Evolutionary conservation across 805 yeast genomes (phyloP).

Genomic region (Spathaspora boniae): DNA sequence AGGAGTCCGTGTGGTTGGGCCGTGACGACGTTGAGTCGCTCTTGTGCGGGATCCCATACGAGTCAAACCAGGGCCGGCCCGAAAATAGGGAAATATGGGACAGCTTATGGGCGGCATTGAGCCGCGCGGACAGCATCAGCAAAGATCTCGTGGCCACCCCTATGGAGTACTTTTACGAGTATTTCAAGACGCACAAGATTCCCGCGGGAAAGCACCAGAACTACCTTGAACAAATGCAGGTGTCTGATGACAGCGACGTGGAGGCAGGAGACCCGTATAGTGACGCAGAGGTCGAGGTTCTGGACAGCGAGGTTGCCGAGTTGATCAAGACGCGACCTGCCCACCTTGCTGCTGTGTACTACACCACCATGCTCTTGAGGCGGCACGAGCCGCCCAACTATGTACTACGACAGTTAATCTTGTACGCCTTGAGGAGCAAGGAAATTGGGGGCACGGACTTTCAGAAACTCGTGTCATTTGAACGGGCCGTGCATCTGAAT

Average conservation of each 20-base stretch:
- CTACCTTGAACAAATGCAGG: slow-evolving; percentile 26
- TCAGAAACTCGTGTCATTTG: slow-evolving; percentile 13
- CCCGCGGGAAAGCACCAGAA: too few relatives aligned
- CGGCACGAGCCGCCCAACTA: slow-evolving; percentile 26
- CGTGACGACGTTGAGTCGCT: slow-evolving; percentile 9
- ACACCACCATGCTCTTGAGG: slow-evolving; percentile 17
- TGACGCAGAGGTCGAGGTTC: slow-evolving; percentile 7
- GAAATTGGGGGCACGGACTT: slow-evolving; percentile 12
- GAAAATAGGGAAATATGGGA: not conserved
- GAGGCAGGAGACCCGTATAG: slow-evolving; percentile 11
- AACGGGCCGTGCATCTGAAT: slow-evolving; percentile 17
- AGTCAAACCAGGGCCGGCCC: too few relatives aligned
- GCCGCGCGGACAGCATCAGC: not conserved
- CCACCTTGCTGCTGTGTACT: slow-evolving; percentile 14
- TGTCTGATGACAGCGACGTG: slow-evolving; percentile 25
- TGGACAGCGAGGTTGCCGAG: slow-evolving; percentile 4
- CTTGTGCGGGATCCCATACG: too few relatives aligned
- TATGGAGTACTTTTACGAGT: slow-evolving; percentile 13
- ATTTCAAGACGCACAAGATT: slow-evolving; percentile 10
- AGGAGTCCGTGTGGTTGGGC: slow-evolving; percentile 5
- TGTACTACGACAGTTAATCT: slow-evolving; percentile 22
- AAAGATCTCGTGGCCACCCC: slow-evolving; percentile 1
- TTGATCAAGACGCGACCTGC: slow-evolving; percentile 12
- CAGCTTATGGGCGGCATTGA: not conserved
- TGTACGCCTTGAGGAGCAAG: slow-evolving; percentile 18